Evolutionary conservation across 225 moss, liverwort and hornwort species (phyloP).

Genomic region (Polytrichum formosum): DNA sequence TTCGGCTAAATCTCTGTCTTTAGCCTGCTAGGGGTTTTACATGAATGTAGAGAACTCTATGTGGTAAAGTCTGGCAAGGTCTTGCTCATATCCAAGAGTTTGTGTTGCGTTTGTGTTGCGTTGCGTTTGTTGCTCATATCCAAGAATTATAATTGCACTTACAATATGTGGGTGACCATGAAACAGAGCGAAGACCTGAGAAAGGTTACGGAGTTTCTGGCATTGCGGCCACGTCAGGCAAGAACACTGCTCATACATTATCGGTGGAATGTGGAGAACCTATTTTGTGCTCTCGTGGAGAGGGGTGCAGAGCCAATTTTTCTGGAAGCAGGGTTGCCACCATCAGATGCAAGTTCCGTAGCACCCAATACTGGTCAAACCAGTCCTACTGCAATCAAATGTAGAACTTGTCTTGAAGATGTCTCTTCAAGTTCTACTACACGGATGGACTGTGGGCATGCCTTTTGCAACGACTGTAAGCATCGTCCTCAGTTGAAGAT

Average conservation of each 20-base stretch:
- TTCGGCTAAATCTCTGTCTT: no score
- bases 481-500: slow-evolving; percentile 2
- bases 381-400: slow-evolving; percentile 41
- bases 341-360: slow-evolving; percentile 49
- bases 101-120: neutral
- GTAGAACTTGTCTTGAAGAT: slow-evolving; percentile 89
- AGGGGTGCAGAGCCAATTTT: slow-evolving; percentile 79
- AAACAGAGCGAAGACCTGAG: slow-evolving; percentile 79
- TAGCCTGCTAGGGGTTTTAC: no score
- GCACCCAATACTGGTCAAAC: slow-evolving; percentile 19
- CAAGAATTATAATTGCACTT: neutral
- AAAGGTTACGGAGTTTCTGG: slow-evolving; percentile 87
- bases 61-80: neutral
- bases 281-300: slow-evolving; percentile 83
- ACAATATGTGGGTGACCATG: slow-evolving; percentile 8
- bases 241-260: slow-evolving; percentile 91
- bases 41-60: no score
- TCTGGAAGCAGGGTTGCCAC: slow-evolving; percentile 84
- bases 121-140: neutral
- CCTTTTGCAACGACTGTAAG: slow-evolving; percentile 92
- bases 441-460: slow-evolving; percentile 94
- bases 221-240: slow-evolving; percentile 73
- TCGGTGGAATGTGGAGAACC: slow-evolving; percentile 94
- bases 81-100: neutral
- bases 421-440: slow-evolving; percentile 56